Base-by-base conservation (phyloP, 1,284 basidiomycete species). In the Boletus holoroseus region DNA sequence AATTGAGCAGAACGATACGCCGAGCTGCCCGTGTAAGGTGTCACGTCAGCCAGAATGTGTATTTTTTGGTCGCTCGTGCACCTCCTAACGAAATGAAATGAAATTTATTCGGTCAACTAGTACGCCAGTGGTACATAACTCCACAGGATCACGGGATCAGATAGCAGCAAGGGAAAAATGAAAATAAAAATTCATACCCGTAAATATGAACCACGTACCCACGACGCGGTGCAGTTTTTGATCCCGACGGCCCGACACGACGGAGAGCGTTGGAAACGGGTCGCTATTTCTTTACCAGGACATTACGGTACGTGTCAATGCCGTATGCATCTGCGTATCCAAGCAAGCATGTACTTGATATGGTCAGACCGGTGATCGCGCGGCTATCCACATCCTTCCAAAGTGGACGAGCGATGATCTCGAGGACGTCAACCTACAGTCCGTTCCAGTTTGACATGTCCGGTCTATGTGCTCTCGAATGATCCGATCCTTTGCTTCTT, bases 361-460 rank as follows among this genome's bases (percentile, higher is more conserved):
- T 26, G 18, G 44, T 27, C 37, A 32, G 32, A 38, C 38, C 32
- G 28, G 42, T 48, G 45, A 62, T 58, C 57, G 48, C 38, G 50
- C 48, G 55, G 47, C 42, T 43, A 56, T 32, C 63, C 59, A 58
- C 58, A 52, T 59, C 62, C 37, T 60, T 66, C 63, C 59, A 62
- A 56, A 60, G 42, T 11, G 22, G 43, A 47, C 46, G 22, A 44
- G 38, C 15, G 60, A 58, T 31, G 62, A 64, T 62, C 61, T 36
- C 15, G 12, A 56, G 40, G 41, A 59, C 47, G 54, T 57, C 42
- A 51, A 50, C 34, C 4, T n/a, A 37, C 30, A 7, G 44, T 44
- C 43, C 24, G 49, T 22, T 51, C 32, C 50, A 16, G 32, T 36
- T 38, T n/a, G 20, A 6, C 12, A 18, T 41, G 20, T 44, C 43